These are phyloP conservation scores for Cercis canadensis DNA, from an alignment of 306 rosid genomes.

Conservation along the genomic window DNA sequence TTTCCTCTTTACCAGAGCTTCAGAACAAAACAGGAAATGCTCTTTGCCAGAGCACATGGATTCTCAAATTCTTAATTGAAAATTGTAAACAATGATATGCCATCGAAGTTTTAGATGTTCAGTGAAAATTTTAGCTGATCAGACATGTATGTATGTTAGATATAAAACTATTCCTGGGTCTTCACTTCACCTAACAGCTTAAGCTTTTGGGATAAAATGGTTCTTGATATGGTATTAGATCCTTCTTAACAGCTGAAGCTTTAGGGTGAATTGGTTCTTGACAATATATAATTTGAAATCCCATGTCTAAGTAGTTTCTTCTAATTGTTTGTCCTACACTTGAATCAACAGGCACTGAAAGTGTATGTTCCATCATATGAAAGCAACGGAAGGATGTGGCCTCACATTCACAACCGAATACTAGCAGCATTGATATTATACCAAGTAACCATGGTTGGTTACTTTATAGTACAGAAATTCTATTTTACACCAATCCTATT, in stretches of 20 bases:
- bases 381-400: slow-evolving; percentile 96
- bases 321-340: slow-evolving; percentile 10
- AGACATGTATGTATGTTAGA: no score
- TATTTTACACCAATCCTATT: slow-evolving; percentile 52
- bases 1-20: no score
- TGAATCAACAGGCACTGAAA: slow-evolving; percentile 81
- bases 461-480: slow-evolving; percentile 68
- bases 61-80: no score
- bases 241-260: no score
- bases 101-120: neutral
- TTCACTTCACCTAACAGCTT: no score
- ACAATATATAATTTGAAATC: neutral
- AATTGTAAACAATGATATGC: no score
- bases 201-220: no score
- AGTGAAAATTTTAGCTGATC: no score
- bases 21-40: no score
- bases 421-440: slow-evolving; percentile 73
- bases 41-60: no score
- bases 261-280: neutral
- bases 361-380: slow-evolving; percentile 90
- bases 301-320: neutral
- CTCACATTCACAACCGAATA: slow-evolving; percentile 73
- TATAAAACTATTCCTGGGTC: no score
- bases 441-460: slow-evolving; percentile 90
- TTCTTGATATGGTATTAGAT: no score